Evolutionary conservation across 2,329 filamentous ascomycete species (phyloP), one percentile per base, ranked within the genome.

Genomic region (Monosporascus sp.): DNA sequence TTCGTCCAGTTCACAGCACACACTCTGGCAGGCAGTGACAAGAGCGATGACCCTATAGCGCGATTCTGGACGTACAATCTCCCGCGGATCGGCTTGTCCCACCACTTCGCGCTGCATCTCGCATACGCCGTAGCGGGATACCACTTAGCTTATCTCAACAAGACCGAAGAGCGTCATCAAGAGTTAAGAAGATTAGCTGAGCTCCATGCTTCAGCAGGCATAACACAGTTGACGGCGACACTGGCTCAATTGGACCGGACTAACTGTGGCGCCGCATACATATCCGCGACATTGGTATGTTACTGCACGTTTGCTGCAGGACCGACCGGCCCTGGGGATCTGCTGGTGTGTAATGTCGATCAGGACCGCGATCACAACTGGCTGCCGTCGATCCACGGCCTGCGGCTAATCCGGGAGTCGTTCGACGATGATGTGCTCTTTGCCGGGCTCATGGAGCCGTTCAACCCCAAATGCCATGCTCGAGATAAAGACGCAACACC

Each of bases 301-400:
- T 66, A 65, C 42, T 66, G 62, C 42, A 61, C 60, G 7, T 66
- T 68, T 52, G 66, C 66, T 27, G 64, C 65, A 6, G 66, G 66
- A 2, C 66, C 66, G 2, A 60, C 56, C 5, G 56, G 62, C 9
- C 55, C 55, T 3, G 56, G 65, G 31, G 66, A 68, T 31, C 57
- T 68, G 4, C 60, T 68, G 14, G 53, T 68, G 17, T 66, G 63
- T 54, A 52, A 61, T 45, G 51, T 60, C 31, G 60, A 54, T 27
- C 57, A 64, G 22, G 24, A 37, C 15, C 14, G 31, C 6, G 22
- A 45, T 17, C n/a, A 7, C 22, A 39, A 48, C 25, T 52, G 44
- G 47, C 3, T 52, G 25, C 39, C 53, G 17, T 41, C 54, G 17
- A 54, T 58, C 50, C 24, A 47, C 3, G 56, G 54, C 14, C 25